phyloP scores from a whole-genome alignment of 176 grass and related monocot species.

The Raddia guianensis region DNA sequence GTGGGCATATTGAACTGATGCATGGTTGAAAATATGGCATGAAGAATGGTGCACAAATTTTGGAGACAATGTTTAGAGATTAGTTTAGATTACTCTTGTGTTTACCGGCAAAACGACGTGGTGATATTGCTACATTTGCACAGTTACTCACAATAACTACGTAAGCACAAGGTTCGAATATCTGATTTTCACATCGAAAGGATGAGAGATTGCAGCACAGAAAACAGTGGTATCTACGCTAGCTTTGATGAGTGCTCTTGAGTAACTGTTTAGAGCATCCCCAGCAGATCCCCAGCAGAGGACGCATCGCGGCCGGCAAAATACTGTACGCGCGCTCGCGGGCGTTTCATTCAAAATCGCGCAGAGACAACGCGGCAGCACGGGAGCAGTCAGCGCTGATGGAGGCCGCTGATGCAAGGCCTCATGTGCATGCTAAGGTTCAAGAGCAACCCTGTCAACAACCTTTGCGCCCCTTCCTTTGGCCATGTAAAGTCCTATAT shows the following conservation, averaged over 20 bases:
- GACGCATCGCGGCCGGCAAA: no score
- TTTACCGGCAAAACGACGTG: not conserved
- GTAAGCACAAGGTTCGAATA: not conserved
- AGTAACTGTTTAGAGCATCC: slow-evolving; percentile 6
- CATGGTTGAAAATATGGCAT: not conserved
- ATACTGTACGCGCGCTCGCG: no score
- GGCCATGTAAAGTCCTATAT: slow-evolving; percentile 87
- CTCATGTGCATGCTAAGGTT: no score
- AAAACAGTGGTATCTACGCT: not conserved
- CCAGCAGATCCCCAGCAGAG: no score
- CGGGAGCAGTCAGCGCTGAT: no score
- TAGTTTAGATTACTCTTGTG: no score
- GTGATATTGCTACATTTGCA: not conserved
- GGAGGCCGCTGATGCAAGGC: no score
- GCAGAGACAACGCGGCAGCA: no score
- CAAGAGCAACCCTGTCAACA: slow-evolving; percentile 60
- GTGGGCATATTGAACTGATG: no score
- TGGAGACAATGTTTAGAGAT: not conserved
- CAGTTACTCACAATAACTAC: not conserved
- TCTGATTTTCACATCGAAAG: not conserved
- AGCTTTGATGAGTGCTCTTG: not conserved
- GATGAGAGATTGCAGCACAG: not conserved
- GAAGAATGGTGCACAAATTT: not conserved
- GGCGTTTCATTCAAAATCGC: no score
- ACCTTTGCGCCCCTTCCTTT: slow-evolving; percentile 81